Evolutionary conservation across 2,329 filamentous ascomycete genomes (phyloP).

Genomic region (Talaromyces islandicus): DNA sequence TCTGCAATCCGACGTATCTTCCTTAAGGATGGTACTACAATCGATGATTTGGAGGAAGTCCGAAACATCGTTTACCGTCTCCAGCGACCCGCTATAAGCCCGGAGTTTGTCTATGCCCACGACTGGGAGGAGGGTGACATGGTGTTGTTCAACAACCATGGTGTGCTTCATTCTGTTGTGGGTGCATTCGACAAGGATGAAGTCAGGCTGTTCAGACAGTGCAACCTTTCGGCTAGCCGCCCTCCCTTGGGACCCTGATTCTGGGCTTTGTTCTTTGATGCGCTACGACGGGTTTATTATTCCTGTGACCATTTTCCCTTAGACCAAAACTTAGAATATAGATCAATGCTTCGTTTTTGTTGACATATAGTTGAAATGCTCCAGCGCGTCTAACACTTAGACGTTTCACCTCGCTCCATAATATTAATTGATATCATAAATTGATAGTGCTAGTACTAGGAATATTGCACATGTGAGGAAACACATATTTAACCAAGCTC

Average conservation of each 20-base stretch:
- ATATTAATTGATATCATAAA: too few relatives aligned
- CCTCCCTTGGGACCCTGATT: constrained; percentile 5
- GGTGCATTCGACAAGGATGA: constrained; percentile 69
- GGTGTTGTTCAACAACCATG: constrained; percentile 73
- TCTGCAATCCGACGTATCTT: constrained; percentile 66
- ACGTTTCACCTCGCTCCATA: too few relatives aligned
- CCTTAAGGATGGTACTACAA: constrained; percentile 57
- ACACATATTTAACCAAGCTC: too few relatives aligned
- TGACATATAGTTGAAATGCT: too few relatives aligned
- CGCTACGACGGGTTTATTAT: background rate
- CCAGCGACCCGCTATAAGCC: constrained; percentile 67
- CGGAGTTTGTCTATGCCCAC: constrained; percentile 63
- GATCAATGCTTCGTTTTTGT: too few relatives aligned
- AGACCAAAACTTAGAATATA: background rate
- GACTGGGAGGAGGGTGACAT: constrained; percentile 74
- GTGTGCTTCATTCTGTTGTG: constrained; percentile 68
- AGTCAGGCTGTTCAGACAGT: constrained; percentile 69
- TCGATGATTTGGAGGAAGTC: constrained; percentile 63
- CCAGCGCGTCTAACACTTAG: too few relatives aligned
- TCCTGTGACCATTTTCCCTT: background rate
- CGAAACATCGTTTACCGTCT: constrained; percentile 65
- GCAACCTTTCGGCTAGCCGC: constrained; percentile 58
- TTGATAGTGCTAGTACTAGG: too few relatives aligned
- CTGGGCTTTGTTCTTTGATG: background rate
- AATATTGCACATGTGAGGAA: too few relatives aligned